phyloP scores from a whole-genome alignment of 768 basidiomycete genomes.

The Collybia sp. region DNA sequence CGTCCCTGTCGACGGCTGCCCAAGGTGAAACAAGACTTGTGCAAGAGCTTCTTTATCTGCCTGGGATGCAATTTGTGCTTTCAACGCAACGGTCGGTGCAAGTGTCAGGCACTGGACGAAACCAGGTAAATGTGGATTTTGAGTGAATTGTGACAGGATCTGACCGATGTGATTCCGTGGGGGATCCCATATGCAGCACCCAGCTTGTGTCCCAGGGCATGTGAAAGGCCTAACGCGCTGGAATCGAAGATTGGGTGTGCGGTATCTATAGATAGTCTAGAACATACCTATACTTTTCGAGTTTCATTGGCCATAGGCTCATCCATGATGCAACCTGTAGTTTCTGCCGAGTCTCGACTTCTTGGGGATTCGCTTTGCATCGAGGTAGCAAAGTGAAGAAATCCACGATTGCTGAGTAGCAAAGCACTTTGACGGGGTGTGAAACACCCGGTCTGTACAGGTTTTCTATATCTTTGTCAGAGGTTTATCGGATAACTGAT shows the following conservation, averaged over 20 bases:
- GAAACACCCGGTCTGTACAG: constrained; percentile 56
- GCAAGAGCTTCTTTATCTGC: constrained; percentile 62
- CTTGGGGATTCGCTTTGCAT: constrained; percentile 53
- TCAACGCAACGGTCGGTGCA: constrained; percentile 54
- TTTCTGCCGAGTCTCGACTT: constrained; percentile 59
- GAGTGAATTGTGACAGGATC: constrained; percentile 13
- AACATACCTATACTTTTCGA: constrained; percentile 49
- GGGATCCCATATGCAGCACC: constrained; percentile 73
- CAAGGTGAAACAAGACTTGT: constrained; percentile 51
- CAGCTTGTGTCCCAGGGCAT: constrained; percentile 68
- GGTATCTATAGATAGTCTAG: neutral
- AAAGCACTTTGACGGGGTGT: constrained; percentile 58
- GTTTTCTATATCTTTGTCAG: constrained; percentile 37
- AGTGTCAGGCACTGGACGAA: constrained; percentile 62
- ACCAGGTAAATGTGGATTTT: neutral
- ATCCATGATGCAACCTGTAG: constrained; percentile 77
- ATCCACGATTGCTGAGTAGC: constrained; percentile 63
- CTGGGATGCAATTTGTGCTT: constrained; percentile 52
- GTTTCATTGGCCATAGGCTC: constrained; percentile 67
- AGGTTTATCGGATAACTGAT: neutral
- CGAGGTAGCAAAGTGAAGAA: constrained; percentile 70
- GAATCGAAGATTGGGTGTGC: neutral
- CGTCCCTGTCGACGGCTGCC: constrained; percentile 56
- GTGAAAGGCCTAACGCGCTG: constrained; percentile 71
- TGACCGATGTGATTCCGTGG: constrained; percentile 80